phyloP scores from a whole-genome alignment of 1,139 yeast genomes.

The Geotrichum histeridarum region DNA sequence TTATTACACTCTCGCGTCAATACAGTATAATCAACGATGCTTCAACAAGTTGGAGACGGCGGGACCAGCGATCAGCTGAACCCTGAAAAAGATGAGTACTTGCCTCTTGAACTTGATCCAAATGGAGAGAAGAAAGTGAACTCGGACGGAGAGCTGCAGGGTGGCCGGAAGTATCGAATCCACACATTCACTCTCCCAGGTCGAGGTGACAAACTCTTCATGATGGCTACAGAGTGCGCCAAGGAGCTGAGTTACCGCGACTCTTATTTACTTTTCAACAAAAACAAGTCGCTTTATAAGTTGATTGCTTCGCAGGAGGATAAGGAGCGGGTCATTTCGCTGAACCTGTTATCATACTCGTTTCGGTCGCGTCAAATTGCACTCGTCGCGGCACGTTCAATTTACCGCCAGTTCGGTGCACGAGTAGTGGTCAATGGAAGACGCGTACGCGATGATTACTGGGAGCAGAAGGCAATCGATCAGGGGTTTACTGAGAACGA shows the following conservation, averaged over 20 bases:
- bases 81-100: conserved; percentile 37
- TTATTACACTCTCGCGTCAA: too few relatives aligned
- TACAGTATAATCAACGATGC: neutral
- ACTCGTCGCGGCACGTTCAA: conserved; percentile 57
- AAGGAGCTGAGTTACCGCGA: conserved; percentile 60
- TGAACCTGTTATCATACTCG: conserved; percentile 55
- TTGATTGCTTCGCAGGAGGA: conserved; percentile 55
- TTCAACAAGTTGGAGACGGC: conserved; percentile 6
- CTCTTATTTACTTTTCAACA: conserved; percentile 58
- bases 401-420: conserved; percentile 70
- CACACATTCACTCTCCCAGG: conserved; percentile 55
- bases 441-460: conserved; percentile 69
- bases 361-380: conserved; percentile 64
- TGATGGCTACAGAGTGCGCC: conserved; percentile 68
- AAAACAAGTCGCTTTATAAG: conserved; percentile 54
- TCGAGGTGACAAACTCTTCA: conserved; percentile 49
- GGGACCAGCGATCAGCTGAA: conserved; percentile 22
- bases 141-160: conserved; percentile 50
- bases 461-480: conserved; percentile 62
- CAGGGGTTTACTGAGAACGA: conserved; percentile 51
- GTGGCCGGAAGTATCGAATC: conserved; percentile 54
- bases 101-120: conserved; percentile 41
- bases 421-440: conserved; percentile 56
- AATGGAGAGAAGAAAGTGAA: conserved; percentile 55
- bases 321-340: conserved; percentile 52